Evolutionary conservation across 768 basidiomycete genomes (phyloP), one percentile per base, ranked within the genome.

Genomic region (Suillus subalutaceus): DNA sequence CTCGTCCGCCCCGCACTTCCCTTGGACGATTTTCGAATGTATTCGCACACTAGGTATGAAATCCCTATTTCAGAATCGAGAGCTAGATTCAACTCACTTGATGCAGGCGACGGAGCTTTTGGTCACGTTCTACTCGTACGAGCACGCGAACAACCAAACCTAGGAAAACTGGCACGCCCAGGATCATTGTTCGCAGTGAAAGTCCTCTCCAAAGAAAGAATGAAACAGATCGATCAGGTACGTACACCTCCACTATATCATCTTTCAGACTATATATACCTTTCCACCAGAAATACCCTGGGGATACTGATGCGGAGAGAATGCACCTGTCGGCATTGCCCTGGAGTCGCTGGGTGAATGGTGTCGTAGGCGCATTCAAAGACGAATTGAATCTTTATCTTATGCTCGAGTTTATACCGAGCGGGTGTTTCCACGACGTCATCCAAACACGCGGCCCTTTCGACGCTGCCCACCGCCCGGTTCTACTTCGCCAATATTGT

Each of bases 401-500:
- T 43, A 72, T 83, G 71, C 74, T 86, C 40, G 88, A 90, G 73
- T 79, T 80, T 69, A 79, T 82, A 16, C 82, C 85, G 0, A 77
- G 79, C 38, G 83, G 82, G 1, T 81, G 79, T 6, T 73, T 88
- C 3, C 77, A 78, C 37, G 71, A 77, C 26, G 57, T 81, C 40
- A 81, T 84, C 41, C 74, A 74, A 40, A 70, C 66, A 15, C 69
- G 68, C 1, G 73, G 70, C 13, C 78, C 78, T 10, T 68, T 85
- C 10, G 71, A 78, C 7, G 71, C 77, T 8, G 55, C 72, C n/a
- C 2, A 72, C 69, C 0, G 75, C 79, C 8, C 77, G 78, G 6
- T 90, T 90, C 74, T 89, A 87, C 74, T 84, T 82, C 68, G 76
- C 82, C 32, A 88, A 88, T 68, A 82, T 88, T 50, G 79, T 81